Evolutionary conservation across 306 rosid genomes (phyloP).

Genomic region (Lupinus albus): DNA sequence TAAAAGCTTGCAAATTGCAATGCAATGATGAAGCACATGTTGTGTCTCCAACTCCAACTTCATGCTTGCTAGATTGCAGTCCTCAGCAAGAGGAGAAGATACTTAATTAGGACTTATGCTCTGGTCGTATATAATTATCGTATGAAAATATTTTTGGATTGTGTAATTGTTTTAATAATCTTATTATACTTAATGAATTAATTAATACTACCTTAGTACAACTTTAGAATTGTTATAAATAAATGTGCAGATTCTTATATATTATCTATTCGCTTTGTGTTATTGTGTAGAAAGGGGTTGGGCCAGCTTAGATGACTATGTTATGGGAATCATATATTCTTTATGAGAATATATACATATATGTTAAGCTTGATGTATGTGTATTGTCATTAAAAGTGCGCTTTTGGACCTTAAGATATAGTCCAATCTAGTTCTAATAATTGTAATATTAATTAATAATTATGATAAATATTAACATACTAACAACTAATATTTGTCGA

Average conservation of each 20-base stretch:
- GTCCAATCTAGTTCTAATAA: slow-evolving; percentile 40
- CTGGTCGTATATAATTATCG: too few relatives aligned
- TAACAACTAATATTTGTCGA: too few relatives aligned
- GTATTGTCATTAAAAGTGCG: slow-evolving; percentile 20
- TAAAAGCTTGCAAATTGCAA: slow-evolving; percentile 42
- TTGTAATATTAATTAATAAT: slow-evolving; percentile 29
- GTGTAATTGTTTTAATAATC: background rate
- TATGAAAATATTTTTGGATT: background rate
- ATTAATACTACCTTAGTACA: too few relatives aligned
- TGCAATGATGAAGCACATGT: slow-evolving; percentile 45
- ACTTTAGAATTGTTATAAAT: too few relatives aligned
- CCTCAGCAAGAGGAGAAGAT: slow-evolving; percentile 21
- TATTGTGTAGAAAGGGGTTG: slow-evolving; percentile 8
- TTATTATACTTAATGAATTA: background rate
- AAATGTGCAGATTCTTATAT: background rate
- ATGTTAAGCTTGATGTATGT: slow-evolving; percentile 5
- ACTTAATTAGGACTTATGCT: slow-evolving; percentile 25
- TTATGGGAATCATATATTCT: slow-evolving; percentile 22
- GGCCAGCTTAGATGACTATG: slow-evolving; percentile 38
- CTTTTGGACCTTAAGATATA: slow-evolving; percentile 25
- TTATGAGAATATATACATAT: slow-evolving; percentile 14
- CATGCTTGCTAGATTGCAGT: background rate
- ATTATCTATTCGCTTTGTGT: slow-evolving; percentile 21
- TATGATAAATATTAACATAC: slow-evolving; percentile 24
- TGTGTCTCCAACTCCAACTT: slow-evolving; percentile 32